Evolutionary conservation across 1,284 basidiomycete genomes (phyloP).

Genomic region (Phaffia rhodozyma): DNA sequence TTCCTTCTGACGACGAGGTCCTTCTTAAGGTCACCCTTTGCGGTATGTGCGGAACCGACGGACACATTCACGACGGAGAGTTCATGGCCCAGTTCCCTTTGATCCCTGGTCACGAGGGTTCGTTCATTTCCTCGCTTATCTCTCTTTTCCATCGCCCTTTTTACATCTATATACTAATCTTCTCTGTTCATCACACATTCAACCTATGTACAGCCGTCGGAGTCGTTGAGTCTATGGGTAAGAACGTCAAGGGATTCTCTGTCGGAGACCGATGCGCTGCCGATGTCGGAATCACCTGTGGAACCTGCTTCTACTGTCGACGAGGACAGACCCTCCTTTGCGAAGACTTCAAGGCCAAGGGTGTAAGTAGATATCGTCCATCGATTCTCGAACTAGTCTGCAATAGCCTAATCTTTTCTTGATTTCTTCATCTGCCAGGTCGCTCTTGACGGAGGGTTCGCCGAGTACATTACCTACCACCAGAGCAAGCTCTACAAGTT

Average conservation of each 20-base stretch:
- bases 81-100: constrained; percentile 61
- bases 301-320: constrained; percentile 68
- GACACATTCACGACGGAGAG: constrained; percentile 63
- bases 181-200: too few relatives aligned
- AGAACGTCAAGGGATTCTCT: constrained; percentile 43
- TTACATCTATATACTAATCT: too few relatives aligned
- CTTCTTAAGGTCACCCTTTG: constrained; percentile 48
- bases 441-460: constrained; percentile 67
- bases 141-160: too few relatives aligned
- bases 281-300: constrained; percentile 51
- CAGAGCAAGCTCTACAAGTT: constrained; percentile 68
- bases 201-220: constrained; percentile 43
- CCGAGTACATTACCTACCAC: constrained; percentile 62
- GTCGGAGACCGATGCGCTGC: constrained; percentile 69
- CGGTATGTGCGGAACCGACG: constrained; percentile 64
- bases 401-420: too few relatives aligned
- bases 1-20: constrained; percentile 45
- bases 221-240: constrained; percentile 52
- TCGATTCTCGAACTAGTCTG: too few relatives aligned
- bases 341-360: constrained; percentile 63
- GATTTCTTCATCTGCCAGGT: constrained; percentile 26
- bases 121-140: too few relatives aligned
- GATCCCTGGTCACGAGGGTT: background rate
- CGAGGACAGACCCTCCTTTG: constrained; percentile 60
- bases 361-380: constrained; percentile 32